Conservation (phyloP, 2,329 filamentous ascomycete genomes). For the Tolypocladium album region DNA sequence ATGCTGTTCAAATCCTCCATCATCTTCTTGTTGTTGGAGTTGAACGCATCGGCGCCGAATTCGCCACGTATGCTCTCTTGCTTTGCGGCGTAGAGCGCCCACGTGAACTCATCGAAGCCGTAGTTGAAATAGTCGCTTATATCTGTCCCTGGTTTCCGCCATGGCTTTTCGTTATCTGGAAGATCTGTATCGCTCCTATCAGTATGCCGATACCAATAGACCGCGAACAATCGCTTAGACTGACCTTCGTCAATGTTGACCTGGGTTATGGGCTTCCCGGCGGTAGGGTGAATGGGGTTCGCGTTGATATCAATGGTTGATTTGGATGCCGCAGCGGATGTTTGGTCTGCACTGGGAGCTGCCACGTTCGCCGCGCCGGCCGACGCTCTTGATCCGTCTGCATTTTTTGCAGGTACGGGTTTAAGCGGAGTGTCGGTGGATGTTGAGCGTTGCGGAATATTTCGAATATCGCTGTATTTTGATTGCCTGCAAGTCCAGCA, state of each 20-base stretch:
- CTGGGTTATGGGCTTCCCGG: slow-evolving; percentile 72
- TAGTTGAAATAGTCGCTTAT: slow-evolving; percentile 98
- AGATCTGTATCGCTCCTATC: slow-evolving; percentile 36
- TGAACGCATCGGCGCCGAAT: slow-evolving; percentile 56
- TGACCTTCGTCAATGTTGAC: slow-evolving; percentile 61
- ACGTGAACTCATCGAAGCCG: slow-evolving; percentile 96
- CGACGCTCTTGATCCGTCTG: slow-evolving; percentile 24
- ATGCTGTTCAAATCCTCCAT: slow-evolving; percentile 58
- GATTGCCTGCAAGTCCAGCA: slow-evolving; percentile 33
- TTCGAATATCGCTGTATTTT: slow-evolving; percentile 54
- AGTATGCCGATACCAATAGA: slow-evolving; percentile 1
- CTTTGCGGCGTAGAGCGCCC: slow-evolving; percentile 87
- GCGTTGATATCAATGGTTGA: slow-evolving; percentile 79
- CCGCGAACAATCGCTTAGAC: not conserved
- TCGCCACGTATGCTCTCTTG: slow-evolving; percentile 71
- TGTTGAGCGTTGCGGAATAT: slow-evolving; percentile 50
- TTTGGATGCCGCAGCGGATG: slow-evolving; percentile 58
- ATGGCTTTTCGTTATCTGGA: slow-evolving; percentile 78
- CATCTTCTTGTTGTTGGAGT: slow-evolving; percentile 66
- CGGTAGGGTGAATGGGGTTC: slow-evolving; percentile 66
- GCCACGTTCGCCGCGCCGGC: slow-evolving; percentile 16
- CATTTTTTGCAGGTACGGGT: slow-evolving; percentile 34
- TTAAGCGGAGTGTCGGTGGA: slow-evolving; percentile 40
- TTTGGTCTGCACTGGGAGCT: slow-evolving; percentile 37
- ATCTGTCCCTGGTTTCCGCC: slow-evolving; percentile 89